Percentiles rank a stretch among this genome's conserved stretches.
Evolutionary conservation across 2,329 filamentous ascomycete species (phyloP).

Genomic region (Spiromastix sp.): DNA sequence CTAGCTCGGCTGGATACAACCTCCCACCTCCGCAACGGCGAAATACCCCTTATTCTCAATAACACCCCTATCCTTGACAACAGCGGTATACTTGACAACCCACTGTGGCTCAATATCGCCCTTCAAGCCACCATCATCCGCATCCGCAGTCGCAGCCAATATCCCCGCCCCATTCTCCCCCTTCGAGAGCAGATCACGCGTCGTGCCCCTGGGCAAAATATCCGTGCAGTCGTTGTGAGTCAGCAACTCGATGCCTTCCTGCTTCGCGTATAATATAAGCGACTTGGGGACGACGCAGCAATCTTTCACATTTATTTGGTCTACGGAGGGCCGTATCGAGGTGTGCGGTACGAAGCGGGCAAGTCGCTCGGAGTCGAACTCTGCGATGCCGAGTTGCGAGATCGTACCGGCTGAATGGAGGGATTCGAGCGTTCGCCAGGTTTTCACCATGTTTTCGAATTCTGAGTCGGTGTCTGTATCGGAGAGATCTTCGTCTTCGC

Average conservation of each 20-base stretch:
- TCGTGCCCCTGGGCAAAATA: constrained; percentile 74
- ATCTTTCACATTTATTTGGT: constrained; percentile 93
- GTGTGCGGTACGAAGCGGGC: constrained; percentile 64
- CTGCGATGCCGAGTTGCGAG: constrained; percentile 69
- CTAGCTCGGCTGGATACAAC: constrained; percentile 32
- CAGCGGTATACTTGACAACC: constrained; percentile 96
- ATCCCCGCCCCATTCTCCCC: constrained; percentile 64
- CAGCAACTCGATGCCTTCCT: constrained; percentile 71
- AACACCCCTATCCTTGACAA: constrained; percentile 84
- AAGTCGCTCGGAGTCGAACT: constrained; percentile 81
- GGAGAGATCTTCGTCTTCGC: constrained; percentile 50
- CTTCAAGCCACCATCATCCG: constrained; percentile 48
- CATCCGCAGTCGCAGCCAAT: constrained; percentile 50
- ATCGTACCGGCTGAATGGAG: constrained; percentile 63
- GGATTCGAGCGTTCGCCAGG: constrained; percentile 57
- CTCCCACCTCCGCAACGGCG: constrained; percentile 63
- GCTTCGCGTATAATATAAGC: constrained; percentile 72
- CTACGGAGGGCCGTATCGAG: constrained; percentile 63
- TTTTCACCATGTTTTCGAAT: constrained; percentile 56
- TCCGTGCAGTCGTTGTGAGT: constrained; percentile 93
- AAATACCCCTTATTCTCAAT: constrained; percentile 99
- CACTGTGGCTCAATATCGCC: constrained; percentile 80
- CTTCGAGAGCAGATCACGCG: constrained; percentile 71
- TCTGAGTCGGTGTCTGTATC: constrained; percentile 45
- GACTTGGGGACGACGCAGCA: constrained; percentile 93